A percentile compares a stretch with the other conserved stretches of the same genome.
Conservation (phyloP, 2,329 filamentous ascomycete species). For the Aspergillus fumigatus region DNA sequence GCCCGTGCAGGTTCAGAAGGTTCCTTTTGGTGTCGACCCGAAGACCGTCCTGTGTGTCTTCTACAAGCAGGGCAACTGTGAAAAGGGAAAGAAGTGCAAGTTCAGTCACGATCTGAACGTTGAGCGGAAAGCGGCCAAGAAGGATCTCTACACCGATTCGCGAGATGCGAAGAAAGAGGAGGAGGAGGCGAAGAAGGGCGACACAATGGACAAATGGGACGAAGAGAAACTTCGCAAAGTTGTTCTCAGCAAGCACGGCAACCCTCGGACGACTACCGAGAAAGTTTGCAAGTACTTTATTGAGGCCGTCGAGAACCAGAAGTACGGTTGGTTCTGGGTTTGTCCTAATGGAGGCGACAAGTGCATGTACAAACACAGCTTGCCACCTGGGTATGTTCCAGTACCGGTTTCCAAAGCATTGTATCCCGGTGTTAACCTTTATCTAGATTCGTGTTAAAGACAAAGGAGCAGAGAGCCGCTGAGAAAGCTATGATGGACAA, state of each 20-base stretch:
- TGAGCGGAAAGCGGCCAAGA: constrained; percentile 90
- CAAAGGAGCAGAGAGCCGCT: constrained; percentile 89
- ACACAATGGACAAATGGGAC: constrained; percentile 96
- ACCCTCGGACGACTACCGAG: constrained; percentile 90
- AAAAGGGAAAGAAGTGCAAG: constrained; percentile 97
- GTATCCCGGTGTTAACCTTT: constrained; percentile 10
- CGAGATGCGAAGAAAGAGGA: constrained; percentile 65
- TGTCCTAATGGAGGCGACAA: constrained; percentile 96
- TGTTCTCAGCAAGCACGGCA: constrained; percentile 93
- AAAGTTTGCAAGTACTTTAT: constrained; percentile 99
- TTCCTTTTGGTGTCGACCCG: constrained; percentile 94
- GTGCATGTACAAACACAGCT: constrained; percentile 96
- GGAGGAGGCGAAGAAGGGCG: constrained; percentile 70
- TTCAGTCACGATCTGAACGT: constrained; percentile 88
- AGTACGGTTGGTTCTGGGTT: constrained; percentile 99
- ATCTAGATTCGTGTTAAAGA: constrained; percentile 86
- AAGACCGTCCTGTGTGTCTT: constrained; percentile 97
- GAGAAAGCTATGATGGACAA: constrained; percentile 97
- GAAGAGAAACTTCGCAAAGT: constrained; percentile 91
- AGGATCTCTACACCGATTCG: constrained; percentile 80
- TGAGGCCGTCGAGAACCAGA: constrained; percentile 93
- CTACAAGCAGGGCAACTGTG: constrained; percentile 94
- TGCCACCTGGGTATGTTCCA: constrained; percentile 79
- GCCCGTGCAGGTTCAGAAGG: constrained; percentile 93
- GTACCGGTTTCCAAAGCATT: not conserved